Evolutionary conservation across 305 asterid genomes (phyloP).

Genomic region (Caryopteris hybrid): DNA sequence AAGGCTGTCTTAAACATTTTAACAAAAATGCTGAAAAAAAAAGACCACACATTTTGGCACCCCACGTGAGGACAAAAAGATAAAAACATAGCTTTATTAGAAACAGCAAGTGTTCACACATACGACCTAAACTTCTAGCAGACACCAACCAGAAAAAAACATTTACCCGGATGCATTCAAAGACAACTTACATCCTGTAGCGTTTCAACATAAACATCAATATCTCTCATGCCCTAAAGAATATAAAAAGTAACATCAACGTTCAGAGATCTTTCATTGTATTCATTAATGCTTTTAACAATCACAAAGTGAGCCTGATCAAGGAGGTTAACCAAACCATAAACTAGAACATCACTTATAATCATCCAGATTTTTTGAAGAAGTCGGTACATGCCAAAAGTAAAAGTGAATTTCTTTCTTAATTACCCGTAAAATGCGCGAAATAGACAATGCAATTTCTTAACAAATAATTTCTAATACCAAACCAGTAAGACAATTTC

Average conservation of each 20-base stretch:
- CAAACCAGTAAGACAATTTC: neutral
- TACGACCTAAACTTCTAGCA: neutral
- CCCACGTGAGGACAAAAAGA: neutral
- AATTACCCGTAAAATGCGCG: neutral
- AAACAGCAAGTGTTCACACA: neutral
- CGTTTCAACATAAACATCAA: neutral
- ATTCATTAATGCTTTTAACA: neutral
- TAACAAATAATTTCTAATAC: neutral
- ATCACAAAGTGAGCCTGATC: neutral
- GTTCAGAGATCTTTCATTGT: neutral
- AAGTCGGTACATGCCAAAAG: neutral
- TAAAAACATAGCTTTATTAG: neutral
- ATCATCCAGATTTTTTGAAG: neutral
- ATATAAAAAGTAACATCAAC: neutral
- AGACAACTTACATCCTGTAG: neutral
- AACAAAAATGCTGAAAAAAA: too few relatives aligned
- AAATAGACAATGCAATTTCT: neutral
- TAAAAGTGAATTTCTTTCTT: neutral
- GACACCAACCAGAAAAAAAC: neutral
- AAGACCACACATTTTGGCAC: neutral
- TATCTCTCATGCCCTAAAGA: neutral
- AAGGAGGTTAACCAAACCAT: constrained; percentile 13
- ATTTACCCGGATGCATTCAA: neutral
- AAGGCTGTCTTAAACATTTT: too few relatives aligned
- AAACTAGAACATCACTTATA: neutral